phyloP scores from a whole-genome alignment of 192 early-diverging fungal species.

The Coemansia sp. region DNA sequence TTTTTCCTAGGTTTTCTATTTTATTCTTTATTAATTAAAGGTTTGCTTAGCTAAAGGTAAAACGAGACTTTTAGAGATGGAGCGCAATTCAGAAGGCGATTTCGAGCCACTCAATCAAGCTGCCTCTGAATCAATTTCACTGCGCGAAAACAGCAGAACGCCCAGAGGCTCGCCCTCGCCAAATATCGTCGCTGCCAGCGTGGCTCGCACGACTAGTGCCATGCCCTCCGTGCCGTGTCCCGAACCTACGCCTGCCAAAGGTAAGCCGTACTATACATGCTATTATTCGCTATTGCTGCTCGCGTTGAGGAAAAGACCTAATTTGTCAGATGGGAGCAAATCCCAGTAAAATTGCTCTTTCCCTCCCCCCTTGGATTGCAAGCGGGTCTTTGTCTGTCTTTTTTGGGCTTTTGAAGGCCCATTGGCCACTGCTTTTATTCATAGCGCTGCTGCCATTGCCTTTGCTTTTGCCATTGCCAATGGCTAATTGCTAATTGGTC shows the following conservation, averaged over 20 bases:
- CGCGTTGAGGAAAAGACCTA: no score
- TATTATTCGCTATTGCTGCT: no score
- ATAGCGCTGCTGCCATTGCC: no score
- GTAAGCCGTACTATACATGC: neutral
- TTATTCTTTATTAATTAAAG: neutral
- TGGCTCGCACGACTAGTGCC: slow-evolving; percentile 2
- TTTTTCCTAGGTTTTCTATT: neutral
- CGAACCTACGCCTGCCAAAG: neutral
- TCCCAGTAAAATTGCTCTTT: no score
- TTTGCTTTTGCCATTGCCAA: no score
- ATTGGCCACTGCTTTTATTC: no score
- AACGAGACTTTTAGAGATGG: slow-evolving; percentile 10
- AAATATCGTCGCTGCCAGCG: neutral
- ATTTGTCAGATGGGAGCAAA: no score
- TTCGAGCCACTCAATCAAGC: slow-evolving; percentile 9
- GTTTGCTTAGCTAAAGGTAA: neutral
- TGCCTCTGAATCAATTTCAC: slow-evolving; percentile 2
- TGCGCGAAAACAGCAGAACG: slow-evolving; percentile 10
- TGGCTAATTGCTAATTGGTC: no score
- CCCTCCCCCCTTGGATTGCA: no score
- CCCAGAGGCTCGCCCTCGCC: slow-evolving; percentile 3
- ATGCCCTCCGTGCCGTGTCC: neutral
- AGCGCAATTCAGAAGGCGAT: slow-evolving; percentile 20
- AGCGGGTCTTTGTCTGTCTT: no score
- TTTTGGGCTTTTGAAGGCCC: no score